Conservation (phyloP, 805 yeast genomes). For the Kodamaea neixiangensis region DNA sequence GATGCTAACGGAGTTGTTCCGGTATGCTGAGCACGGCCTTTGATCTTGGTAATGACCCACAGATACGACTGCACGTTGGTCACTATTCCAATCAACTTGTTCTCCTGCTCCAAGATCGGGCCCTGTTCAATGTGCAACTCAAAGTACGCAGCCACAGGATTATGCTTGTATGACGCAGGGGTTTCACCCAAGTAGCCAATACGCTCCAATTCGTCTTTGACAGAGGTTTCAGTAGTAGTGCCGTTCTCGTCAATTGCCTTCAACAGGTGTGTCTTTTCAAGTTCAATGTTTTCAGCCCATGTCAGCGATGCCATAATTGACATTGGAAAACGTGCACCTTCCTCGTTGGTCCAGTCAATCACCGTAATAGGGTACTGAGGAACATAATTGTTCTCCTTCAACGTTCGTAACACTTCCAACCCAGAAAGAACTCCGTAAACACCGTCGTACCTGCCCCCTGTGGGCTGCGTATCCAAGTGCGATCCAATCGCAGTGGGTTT, state of each 20-base stretch:
- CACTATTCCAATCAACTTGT: constrained; percentile 63
- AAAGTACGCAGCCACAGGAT: constrained; percentile 67
- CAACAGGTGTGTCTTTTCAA: constrained; percentile 52
- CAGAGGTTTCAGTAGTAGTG: constrained; percentile 33
- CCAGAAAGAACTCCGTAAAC: constrained; percentile 69
- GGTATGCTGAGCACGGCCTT: constrained; percentile 69
- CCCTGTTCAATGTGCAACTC: constrained; percentile 81
- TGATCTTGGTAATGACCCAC: constrained; percentile 60
- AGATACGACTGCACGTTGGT: constrained; percentile 65
- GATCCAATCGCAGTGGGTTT: constrained; percentile 71
- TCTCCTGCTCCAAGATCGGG: constrained; percentile 60
- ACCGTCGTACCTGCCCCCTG: constrained; percentile 78
- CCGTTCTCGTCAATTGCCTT: constrained; percentile 53
- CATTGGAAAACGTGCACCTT: constrained; percentile 76
- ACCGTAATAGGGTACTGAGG: constrained; percentile 71
- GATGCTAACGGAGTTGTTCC: constrained; percentile 70
- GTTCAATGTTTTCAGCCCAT: constrained; percentile 56
- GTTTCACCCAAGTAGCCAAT: constrained; percentile 63
- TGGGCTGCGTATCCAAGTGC: constrained; percentile 76
- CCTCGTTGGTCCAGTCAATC: constrained; percentile 75
- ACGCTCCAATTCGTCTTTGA: constrained; percentile 54
- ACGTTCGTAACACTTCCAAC: constrained; percentile 63
- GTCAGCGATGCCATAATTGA: constrained; percentile 67
- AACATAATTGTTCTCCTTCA: constrained; percentile 55
- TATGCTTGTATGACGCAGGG: constrained; percentile 48